Evolutionary conservation across 257 asterid species (phyloP).

Genomic region (Nicotiana knightiana): DNA sequence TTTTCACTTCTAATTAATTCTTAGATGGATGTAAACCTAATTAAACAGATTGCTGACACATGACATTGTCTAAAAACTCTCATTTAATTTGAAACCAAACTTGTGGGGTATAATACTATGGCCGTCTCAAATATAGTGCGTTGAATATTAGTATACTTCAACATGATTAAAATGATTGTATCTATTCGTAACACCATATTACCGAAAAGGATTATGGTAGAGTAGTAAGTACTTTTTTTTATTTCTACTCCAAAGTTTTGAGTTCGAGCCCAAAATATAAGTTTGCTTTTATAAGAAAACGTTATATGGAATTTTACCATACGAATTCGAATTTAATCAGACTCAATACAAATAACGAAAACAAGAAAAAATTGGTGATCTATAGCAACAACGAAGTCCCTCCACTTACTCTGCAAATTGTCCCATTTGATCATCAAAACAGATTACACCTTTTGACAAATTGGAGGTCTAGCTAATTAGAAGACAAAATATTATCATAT

Average conservation of each 20-base stretch:
- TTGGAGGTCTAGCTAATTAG: not conserved
- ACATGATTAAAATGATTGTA: not conserved
- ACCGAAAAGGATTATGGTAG: no score
- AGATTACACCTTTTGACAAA: not conserved
- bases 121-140: not conserved
- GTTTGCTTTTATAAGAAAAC: accelerated
- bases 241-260: no score
- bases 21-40: no score
- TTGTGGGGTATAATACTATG: not conserved
- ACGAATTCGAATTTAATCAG: no score
- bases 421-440: slow-evolving; percentile 5
- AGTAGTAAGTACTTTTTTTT: no score
- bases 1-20: not conserved
- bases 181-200: not conserved
- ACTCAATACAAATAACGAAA: no score
- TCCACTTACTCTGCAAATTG: slow-evolving; percentile 3
- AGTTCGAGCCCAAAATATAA: no score
- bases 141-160: not conserved
- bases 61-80: not conserved
- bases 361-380: no score
- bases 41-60: not conserved
- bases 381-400: not conserved
- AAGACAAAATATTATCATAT: not conserved
- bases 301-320: no score
- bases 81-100: not conserved